Evolutionary conservation across 2,329 filamentous ascomycete genomes (phyloP), one percentile per base, ranked within the genome.

Genomic region (Calonectria fujianensis): DNA sequence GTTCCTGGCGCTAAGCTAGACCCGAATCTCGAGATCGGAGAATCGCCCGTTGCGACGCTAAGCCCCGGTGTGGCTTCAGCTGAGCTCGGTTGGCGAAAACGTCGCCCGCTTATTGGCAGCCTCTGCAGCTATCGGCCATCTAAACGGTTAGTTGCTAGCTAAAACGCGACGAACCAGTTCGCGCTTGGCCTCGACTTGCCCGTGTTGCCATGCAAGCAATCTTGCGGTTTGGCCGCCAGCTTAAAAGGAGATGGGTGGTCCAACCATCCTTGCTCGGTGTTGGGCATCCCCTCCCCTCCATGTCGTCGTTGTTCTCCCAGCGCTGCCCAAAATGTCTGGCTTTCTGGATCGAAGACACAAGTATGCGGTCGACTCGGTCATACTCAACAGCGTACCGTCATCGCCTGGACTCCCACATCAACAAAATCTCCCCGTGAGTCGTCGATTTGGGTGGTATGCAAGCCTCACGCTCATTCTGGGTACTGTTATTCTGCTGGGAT

Each of bases 111-210:
- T 27, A 63, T 63, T 63, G 57, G 57, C 35, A 16, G 5, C 7
- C 37, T 41, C 2, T 5, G n/a, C 6, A 41, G 57, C 57, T 41
- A 29, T 24, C 35, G 4, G 18, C 14, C 9, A 31, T 27, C 57
- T 27, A 39, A 41, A 16, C 7, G 24, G 27, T 39, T 63, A 63
- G 57, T 27, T 2, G 41, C 10, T 24, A 29, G 57, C 57, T 63
- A 63, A 63, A 41, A 14, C 24, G n/a, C n/a, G 27, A 27, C 57
- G 57, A 63, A 63, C 57, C n/a, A 14, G 54, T 59, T 59, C 54
- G 20, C 35, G 31, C 54, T 37, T 18, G 32, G 32, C 20, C 54
- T 59, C 31, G 54, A n/a, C 31, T 37, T 37, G 16, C 7, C 13
- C 11, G 13, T 57, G 52, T 35, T 35, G 29, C 52, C 52, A n/a